Evolutionary conservation across 1,284 basidiomycete species (phyloP).

Genomic region (Porogramme epimiltina): DNA sequence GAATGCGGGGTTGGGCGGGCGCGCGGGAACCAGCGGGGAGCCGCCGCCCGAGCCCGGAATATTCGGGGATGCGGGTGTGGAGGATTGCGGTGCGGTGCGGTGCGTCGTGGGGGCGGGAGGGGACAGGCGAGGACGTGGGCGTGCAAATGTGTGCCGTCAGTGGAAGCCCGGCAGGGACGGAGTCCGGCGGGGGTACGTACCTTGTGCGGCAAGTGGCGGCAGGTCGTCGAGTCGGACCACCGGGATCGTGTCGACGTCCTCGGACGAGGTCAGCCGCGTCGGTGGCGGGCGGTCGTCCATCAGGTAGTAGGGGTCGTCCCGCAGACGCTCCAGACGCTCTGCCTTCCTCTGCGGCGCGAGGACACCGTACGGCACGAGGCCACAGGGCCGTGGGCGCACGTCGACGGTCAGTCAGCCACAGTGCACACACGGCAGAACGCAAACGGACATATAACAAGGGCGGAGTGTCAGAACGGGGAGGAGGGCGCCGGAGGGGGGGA

Average conservation of each 20-base stretch:
- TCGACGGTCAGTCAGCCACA: not conserved
- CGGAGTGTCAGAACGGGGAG: not conserved
- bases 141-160: not conserved
- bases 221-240: constrained; percentile 79
- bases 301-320: constrained; percentile 90
- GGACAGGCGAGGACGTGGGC: not conserved
- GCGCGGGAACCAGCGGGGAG: too few relatives aligned
- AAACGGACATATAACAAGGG: not conserved
- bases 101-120: too few relatives aligned
- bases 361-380: constrained; percentile 6
- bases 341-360: constrained; percentile 60
- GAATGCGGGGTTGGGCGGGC: too few relatives aligned
- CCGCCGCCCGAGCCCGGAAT: too few relatives aligned
- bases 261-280: constrained; percentile 29
- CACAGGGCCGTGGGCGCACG: too few relatives aligned
- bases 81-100: too few relatives aligned
- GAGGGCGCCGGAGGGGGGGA: not conserved
- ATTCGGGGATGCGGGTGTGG: too few relatives aligned
- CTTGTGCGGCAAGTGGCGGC: constrained; percentile 45
- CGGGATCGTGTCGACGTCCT: constrained; percentile 85
- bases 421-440: not conserved
- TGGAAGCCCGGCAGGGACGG: not conserved
- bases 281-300: constrained; percentile 56
- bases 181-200: constrained; percentile 27
- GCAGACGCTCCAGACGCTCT: constrained; percentile 71